phyloP scores from a whole-genome alignment of 805 yeast genomes.

The Lipomyces orientalis region DNA sequence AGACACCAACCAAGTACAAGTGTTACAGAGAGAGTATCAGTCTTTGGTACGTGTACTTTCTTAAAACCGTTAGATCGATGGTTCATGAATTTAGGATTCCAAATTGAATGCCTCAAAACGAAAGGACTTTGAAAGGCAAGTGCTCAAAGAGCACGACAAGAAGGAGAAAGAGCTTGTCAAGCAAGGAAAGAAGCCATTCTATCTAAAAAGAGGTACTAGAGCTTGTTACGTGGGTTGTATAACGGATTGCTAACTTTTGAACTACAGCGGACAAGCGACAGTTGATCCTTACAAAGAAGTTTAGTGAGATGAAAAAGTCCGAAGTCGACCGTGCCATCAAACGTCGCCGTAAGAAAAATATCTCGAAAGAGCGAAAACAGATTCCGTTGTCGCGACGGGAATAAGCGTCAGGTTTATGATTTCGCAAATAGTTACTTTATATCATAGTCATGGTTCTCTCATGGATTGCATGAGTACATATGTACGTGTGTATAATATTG shows the following conservation, averaged over 20 bases:
- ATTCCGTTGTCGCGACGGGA: constrained; percentile 46
- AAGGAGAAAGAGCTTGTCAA: constrained; percentile 79
- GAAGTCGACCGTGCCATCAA: constrained; percentile 36
- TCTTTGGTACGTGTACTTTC: constrained; percentile 37
- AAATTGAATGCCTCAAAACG: constrained; percentile 69
- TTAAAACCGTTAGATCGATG: neutral
- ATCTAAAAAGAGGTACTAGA: constrained; percentile 40
- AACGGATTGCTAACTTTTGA: neutral
- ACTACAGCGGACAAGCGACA: constrained; percentile 33
- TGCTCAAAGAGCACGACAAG: constrained; percentile 69
- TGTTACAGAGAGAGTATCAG: constrained; percentile 44
- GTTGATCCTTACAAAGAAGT: constrained; percentile 29
- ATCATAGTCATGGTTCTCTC: neutral
- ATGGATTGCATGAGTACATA: neutral
- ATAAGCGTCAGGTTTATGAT: neutral
- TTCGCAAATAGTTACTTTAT: neutral
- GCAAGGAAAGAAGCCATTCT: constrained; percentile 73
- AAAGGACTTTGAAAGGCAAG: constrained; percentile 73
- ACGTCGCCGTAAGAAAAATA: constrained; percentile 35
- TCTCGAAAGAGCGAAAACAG: constrained; percentile 38
- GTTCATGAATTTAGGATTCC: constrained; percentile 49
- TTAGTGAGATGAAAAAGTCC: constrained; percentile 34
- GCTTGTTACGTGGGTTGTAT: neutral
- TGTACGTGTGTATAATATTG: neutral
- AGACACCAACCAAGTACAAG: constrained; percentile 54